A percentile compares a stretch with the other conserved stretches of the same genome.
These are phyloP conservation scores for Fusarium sp. DNA, from an alignment of 2,329 filamentous ascomycete species.

Conservation along the genomic window DNA sequence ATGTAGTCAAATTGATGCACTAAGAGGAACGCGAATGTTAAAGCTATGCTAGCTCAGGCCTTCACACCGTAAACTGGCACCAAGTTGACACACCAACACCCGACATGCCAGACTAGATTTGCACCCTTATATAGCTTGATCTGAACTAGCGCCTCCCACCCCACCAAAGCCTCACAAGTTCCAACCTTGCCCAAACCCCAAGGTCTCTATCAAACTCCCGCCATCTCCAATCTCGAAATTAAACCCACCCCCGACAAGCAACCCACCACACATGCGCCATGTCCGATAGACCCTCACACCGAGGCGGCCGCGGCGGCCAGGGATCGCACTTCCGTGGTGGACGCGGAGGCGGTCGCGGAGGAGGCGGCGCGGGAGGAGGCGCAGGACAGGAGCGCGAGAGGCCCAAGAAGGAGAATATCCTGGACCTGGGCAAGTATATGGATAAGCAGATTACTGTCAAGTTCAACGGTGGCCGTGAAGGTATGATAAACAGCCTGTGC, in stretches of 20 bases:
- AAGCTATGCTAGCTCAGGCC: too few relatives aligned
- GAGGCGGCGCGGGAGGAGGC: constrained; percentile 62
- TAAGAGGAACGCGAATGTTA: too few relatives aligned
- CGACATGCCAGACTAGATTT: neutral
- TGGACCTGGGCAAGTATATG: constrained; percentile 96
- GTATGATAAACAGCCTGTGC: constrained; percentile 59
- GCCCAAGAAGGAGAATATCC: constrained; percentile 98
- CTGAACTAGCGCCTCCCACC: constrained; percentile 29
- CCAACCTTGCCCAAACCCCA: constrained; percentile 33
- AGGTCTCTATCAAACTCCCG: constrained; percentile 27
- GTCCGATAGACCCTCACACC: constrained; percentile 67
- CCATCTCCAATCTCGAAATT: constrained; percentile 15
- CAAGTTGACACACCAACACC: constrained; percentile 8
- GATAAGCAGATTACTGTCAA: constrained; percentile 96
- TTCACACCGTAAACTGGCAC: neutral
- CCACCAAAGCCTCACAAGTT: constrained; percentile 43
- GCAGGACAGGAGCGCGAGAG: constrained; percentile 72
- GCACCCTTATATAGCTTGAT: neutral
- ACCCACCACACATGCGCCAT: constrained; percentile 55
- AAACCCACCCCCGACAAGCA: constrained; percentile 24
- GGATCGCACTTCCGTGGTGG: constrained; percentile 60
- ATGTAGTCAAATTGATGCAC: too few relatives aligned
- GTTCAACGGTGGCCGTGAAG: constrained; percentile 94
- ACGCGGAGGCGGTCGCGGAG: constrained; percentile 64
- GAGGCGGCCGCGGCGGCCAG: constrained; percentile 62